Evolutionary conservation across 1,139 yeast genomes (phyloP).

Genomic region (Sugiyamaella neomexicana): DNA sequence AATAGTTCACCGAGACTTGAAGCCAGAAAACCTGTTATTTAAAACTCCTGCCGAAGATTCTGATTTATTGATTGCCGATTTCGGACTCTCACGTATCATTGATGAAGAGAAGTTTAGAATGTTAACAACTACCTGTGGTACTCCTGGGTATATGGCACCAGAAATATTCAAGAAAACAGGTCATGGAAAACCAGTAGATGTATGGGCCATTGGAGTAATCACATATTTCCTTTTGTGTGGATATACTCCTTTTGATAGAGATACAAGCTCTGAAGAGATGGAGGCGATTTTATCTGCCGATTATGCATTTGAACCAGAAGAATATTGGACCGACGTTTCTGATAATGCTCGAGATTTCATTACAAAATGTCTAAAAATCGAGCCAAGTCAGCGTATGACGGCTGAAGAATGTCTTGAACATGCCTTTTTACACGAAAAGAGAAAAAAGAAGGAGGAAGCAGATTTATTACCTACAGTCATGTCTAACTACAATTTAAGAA

Average conservation of each 20-base stretch:
- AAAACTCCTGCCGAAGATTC: conserved; percentile 45
- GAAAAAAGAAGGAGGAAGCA: conserved; percentile 28
- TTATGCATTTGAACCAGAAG: conserved; percentile 59
- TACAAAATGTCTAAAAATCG: conserved; percentile 52
- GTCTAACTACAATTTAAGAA: conserved; percentile 35
- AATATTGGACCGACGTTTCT: conserved; percentile 59
- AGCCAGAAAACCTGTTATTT: conserved; percentile 86
- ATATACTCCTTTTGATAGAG: conserved; percentile 79
- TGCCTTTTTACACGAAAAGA: conserved; percentile 44
- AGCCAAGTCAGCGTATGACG: conserved; percentile 50
- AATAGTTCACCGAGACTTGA: conserved; percentile 87
- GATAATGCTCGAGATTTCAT: conserved; percentile 60
- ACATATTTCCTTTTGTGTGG: conserved; percentile 73
- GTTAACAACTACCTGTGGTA: conserved; percentile 59
- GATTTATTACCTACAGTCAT: conserved; percentile 42
- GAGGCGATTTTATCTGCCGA: conserved; percentile 60
- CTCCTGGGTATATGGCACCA: conserved; percentile 76
- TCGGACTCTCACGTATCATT: conserved; percentile 59
- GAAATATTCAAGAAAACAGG: conserved; percentile 57
- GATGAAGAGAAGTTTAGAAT: conserved; percentile 50
- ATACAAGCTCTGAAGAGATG: conserved; percentile 66
- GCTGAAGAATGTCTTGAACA: conserved; percentile 52
- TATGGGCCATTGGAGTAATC: conserved; percentile 78
- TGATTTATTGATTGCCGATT: conserved; percentile 66
- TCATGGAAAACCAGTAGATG: conserved; percentile 62